phyloP scores from a whole-genome alignment of 805 yeast genomes.

The Candida morakotiae region DNA sequence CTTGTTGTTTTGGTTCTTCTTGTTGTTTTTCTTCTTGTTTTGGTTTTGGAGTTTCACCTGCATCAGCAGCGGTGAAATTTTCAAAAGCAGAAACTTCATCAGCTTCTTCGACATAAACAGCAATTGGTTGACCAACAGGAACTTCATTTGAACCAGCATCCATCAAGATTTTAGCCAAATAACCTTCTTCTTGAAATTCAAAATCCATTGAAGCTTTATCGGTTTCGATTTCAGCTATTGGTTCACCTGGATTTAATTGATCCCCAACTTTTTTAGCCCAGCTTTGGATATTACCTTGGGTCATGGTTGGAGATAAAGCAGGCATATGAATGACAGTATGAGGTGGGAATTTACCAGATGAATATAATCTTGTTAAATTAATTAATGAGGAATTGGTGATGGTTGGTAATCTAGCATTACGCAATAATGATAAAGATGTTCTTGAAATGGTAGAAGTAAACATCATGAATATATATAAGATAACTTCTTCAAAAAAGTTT shows the following conservation, averaged over 20 bases:
- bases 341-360: conserved; percentile 57
- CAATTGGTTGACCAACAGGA: conserved; percentile 94
- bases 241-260: conserved; percentile 83
- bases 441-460: conserved; percentile 3
- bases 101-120: conserved; percentile 88
- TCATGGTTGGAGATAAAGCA: conserved; percentile 99
- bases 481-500: no score
- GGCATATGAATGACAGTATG: conserved; percentile 96
- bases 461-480: background rate
- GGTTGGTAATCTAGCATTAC: conserved; percentile 1
- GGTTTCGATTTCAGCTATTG: conserved; percentile 94
- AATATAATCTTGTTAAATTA: conserved; percentile 37
- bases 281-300: conserved; percentile 84
- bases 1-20: conserved; percentile 24
- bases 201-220: conserved; percentile 98
- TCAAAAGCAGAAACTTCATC: conserved; percentile 85
- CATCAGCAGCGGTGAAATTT: conserved; percentile 79
- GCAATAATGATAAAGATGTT: background rate
- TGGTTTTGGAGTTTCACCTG: conserved; percentile 51
- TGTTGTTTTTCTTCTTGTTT: conserved; percentile 2
- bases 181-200: conserved; percentile 97
- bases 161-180: conserved; percentile 78
- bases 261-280: conserved; percentile 95
- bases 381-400: conserved; percentile 11
- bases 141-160: conserved; percentile 85